Evolutionary conservation across 768 basidiomycete species (phyloP).

Genomic region (Hygrophorus russula): DNA sequence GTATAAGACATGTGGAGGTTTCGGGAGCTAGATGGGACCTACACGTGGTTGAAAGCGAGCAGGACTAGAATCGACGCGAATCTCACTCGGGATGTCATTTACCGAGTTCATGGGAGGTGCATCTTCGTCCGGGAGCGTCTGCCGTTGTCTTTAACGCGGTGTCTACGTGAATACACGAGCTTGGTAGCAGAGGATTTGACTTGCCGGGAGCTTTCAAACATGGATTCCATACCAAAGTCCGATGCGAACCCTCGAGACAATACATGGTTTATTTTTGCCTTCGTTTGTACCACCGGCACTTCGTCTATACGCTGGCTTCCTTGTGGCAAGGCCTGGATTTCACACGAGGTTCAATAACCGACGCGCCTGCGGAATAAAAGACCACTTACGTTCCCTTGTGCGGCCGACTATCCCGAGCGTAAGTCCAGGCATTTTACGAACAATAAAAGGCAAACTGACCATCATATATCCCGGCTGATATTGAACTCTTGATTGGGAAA

Average conservation of each 20-base stretch:
- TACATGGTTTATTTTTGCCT: slow-evolving; percentile 68
- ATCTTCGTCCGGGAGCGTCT: slow-evolving; percentile 61
- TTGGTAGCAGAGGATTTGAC: slow-evolving; percentile 10
- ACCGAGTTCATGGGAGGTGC: slow-evolving; percentile 71
- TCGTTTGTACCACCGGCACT: slow-evolving; percentile 63
- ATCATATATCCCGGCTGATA: slow-evolving; percentile 78
- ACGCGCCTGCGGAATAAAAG: neutral
- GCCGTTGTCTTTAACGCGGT: slow-evolving; percentile 34
- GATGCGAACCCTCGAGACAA: slow-evolving; percentile 51
- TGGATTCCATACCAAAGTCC: slow-evolving; percentile 76
- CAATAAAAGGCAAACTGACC: slow-evolving; percentile 29
- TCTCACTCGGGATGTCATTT: slow-evolving; percentile 60
- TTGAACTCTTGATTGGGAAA: slow-evolving; percentile 63
- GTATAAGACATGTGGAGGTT: slow-evolving; percentile 1
- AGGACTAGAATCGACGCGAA: slow-evolving; percentile 28
- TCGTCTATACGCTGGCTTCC: slow-evolving; percentile 60
- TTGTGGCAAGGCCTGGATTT: slow-evolving; percentile 32
- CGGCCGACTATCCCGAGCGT: slow-evolving; percentile 34
- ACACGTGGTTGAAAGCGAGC: slow-evolving; percentile 37
- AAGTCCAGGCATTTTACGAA: neutral
- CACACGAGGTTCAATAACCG: neutral
- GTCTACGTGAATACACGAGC: slow-evolving; percentile 2
- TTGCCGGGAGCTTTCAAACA: slow-evolving; percentile 68
- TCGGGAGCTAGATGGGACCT: slow-evolving; percentile 11
- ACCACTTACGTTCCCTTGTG: slow-evolving; percentile 44